Percentiles rank a stretch among this genome's conserved stretches.
Conservation (phyloP, 2,329 filamentous ascomycete genomes). For the Parascedosporium putredinis region DNA sequence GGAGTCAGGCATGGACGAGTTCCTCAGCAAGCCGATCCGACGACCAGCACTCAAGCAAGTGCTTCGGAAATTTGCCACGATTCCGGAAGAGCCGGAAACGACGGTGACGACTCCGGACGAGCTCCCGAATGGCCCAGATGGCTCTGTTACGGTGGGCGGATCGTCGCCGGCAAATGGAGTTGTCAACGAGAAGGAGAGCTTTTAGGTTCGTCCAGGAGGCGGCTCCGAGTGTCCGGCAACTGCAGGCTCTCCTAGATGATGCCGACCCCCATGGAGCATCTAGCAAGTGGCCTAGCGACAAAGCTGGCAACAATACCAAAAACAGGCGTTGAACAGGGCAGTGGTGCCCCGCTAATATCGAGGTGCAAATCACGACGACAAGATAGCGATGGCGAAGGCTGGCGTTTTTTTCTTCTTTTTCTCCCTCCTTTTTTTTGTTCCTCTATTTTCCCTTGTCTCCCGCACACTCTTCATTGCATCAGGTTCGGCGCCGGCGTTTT, state of each 20-base stretch:
- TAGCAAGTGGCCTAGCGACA: background rate
- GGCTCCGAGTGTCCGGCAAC: background rate
- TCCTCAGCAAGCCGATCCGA: slow-evolving; percentile 66
- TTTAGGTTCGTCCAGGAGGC: background rate
- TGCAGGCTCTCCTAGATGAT: background rate
- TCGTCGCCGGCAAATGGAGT: background rate
- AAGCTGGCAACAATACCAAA: background rate
- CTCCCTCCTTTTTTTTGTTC: slow-evolving; percentile 13
- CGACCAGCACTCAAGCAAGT: slow-evolving; percentile 81
- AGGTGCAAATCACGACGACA: background rate
- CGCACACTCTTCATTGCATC: background rate
- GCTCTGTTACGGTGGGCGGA: background rate
- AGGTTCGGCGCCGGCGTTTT: background rate
- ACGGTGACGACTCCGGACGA: background rate
- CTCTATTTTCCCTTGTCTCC: slow-evolving; percentile 8
- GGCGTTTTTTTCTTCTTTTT: slow-evolving; percentile 6
- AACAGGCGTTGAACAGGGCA: background rate
- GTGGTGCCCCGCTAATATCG: background rate
- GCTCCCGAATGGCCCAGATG: background rate
- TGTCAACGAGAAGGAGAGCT: background rate
- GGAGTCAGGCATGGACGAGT: slow-evolving; percentile 87
- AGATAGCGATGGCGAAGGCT: slow-evolving; percentile 1
- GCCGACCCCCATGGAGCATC: background rate
- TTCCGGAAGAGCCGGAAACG: slow-evolving; percentile 53
- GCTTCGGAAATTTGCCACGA: slow-evolving; percentile 72